phyloP scores from a whole-genome alignment of 2,329 filamentous ascomycete species.

The Aureobasidium sp. region DNA sequence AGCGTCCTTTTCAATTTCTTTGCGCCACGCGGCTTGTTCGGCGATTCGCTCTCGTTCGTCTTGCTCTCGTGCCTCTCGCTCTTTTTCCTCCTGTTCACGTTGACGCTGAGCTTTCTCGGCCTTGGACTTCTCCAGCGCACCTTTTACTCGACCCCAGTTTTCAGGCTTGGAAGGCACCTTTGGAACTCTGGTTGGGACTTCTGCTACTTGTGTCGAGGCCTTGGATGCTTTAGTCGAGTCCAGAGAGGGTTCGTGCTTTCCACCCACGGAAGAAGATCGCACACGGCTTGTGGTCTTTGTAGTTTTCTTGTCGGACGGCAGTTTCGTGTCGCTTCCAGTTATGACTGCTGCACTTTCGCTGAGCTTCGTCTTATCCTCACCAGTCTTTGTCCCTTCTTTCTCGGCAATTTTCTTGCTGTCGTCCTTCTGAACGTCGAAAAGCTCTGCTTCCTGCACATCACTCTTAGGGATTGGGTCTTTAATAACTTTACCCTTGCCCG shows the following conservation, averaged over 20 bases:
- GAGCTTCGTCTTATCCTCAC: background rate
- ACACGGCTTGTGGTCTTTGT: background rate
- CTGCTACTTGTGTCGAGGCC: background rate
- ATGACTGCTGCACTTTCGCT: background rate
- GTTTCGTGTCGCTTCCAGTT: background rate
- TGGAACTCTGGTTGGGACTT: background rate
- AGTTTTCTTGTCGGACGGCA: background rate
- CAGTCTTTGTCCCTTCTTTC: background rate
- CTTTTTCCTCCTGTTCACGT: background rate
- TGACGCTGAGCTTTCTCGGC: background rate
- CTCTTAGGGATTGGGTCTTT: too few relatives aligned
- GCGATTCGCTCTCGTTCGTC: background rate
- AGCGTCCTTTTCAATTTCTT: background rate
- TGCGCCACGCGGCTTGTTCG: background rate
- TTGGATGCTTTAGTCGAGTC: background rate
- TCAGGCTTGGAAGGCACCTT: background rate
- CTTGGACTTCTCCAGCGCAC: background rate
- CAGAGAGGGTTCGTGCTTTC: background rate
- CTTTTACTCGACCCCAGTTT: background rate
- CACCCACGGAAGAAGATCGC: background rate
- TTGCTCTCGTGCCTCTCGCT: background rate
- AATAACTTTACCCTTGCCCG: background rate
- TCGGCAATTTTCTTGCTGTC: background rate
- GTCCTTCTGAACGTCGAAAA: too few relatives aligned
- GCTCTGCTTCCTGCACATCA: too few relatives aligned